phyloP scores from a whole-genome alignment of 805 yeast species.

The Nakazawaea anatomiae region DNA sequence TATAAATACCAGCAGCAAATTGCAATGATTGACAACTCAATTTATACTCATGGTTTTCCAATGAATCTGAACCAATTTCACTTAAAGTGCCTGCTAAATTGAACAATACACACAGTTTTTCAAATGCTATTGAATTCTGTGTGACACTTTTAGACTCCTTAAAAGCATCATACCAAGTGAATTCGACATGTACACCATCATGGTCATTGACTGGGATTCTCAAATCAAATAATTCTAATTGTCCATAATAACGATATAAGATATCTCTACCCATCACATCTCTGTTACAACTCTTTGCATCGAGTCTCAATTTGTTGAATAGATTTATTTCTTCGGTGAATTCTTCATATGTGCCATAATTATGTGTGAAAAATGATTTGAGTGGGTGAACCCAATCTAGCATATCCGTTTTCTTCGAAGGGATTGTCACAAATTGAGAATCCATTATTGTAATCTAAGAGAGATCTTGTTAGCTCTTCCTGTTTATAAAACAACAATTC shows the following conservation, averaged over 20 bases:
- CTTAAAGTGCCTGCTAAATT: slow-evolving; percentile 67
- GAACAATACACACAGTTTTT: slow-evolving; percentile 79
- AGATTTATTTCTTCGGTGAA: slow-evolving; percentile 49
- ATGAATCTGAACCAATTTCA: slow-evolving; percentile 35
- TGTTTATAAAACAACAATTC: too few species aligned
- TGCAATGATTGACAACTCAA: slow-evolving; percentile 56
- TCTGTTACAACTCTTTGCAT: slow-evolving; percentile 42
- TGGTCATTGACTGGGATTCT: slow-evolving; percentile 62
- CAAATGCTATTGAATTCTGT: slow-evolving; percentile 83
- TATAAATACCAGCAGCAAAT: slow-evolving; percentile 73
- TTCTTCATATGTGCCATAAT: slow-evolving; percentile 59
- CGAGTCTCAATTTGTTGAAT: slow-evolving; percentile 56
- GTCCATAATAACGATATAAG: slow-evolving; percentile 69
- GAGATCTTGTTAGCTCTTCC: too few species aligned
- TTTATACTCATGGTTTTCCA: slow-evolving; percentile 42
- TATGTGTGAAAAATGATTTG: slow-evolving; percentile 45
- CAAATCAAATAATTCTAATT: slow-evolving; percentile 71
- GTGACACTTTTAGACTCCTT: slow-evolving; percentile 38
- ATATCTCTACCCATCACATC: slow-evolving; percentile 43
- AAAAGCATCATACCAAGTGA: slow-evolving; percentile 81
- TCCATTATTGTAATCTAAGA: slow-evolving; percentile 9
- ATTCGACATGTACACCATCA: slow-evolving; percentile 47
- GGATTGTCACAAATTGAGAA: slow-evolving; percentile 22
- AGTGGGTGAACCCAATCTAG: slow-evolving; percentile 65
- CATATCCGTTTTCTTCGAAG: slow-evolving; percentile 43